Base-by-base conservation (phyloP, 176 grass and related monocot genomes). In the Oryza australiensis region DNA sequence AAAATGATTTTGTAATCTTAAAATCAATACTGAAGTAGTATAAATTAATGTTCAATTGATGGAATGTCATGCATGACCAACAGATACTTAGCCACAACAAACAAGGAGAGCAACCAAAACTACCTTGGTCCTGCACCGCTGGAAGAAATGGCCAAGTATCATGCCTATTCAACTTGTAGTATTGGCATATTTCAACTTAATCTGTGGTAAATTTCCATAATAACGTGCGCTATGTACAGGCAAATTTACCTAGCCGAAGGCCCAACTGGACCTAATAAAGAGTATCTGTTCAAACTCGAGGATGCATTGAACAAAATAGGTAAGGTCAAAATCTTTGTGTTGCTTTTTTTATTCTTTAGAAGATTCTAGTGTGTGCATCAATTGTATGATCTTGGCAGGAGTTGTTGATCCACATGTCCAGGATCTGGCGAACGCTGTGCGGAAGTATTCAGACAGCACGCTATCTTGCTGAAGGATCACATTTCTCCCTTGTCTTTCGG, bases 281-380 rank as follows among this genome's bases (percentile, higher is more conserved):
- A 95, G 68, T 98, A 98, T 66, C 7, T 98, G 79, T 95, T 95
- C 90, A 92, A 88, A 66, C 88, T 98, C 2, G 90, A 98, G 77
- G 88, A 93, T 26, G 84, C 87, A 1, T 79, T 98, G 37, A 80
- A 88, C 42, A 87, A 93, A 84, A 82, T 98, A 71, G 95, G 95
- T 94, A 73, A 83, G 72, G 34, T 77, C 42, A 12, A 11, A n/a
- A 41, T 5, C 0, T 68, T 22, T 76, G 1, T 26, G 18, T 73
- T 33, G 3, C n/a, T 13, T 48, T 40, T 40, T 73, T 51, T 29
- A 13, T 72, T 80, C 27, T 66, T 32, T 3, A 66, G 0, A 34
- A 24, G 2, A 3, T 70, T 83, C 1, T 43, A 24, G 5, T 55
- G 28, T 84, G 7, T 63, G n/a, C 43, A 14, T 43, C 30, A 28